These are phyloP conservation scores for Poa pratensis DNA, from an alignment of 176 grass and related monocot genomes.

Conservation along the genomic window DNA sequence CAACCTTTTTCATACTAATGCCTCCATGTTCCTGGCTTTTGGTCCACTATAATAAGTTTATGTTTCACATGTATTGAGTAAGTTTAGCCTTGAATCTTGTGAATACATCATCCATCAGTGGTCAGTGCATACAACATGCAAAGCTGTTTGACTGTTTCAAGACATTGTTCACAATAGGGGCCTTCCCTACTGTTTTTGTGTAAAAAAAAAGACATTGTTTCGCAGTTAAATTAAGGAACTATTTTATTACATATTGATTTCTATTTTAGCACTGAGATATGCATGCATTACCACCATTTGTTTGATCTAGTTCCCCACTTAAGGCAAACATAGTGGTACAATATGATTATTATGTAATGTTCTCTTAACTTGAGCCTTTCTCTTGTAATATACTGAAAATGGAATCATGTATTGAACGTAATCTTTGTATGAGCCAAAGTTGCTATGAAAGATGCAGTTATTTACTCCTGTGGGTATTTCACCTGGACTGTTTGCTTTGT, in stretches of 20 bases:
- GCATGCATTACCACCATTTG: conserved; percentile 27
- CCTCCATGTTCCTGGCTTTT: neutral
- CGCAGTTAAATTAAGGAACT: neutral
- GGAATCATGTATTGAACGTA: conserved; percentile 2
- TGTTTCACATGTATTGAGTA: neutral
- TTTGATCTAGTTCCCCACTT: neutral
- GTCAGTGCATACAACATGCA: neutral
- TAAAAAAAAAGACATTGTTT: neutral
- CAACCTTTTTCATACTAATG: neutral
- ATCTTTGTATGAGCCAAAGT: conserved; percentile 20
- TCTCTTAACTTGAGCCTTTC: conserved; percentile 3
- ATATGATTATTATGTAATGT: neutral
- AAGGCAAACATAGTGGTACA: neutral
- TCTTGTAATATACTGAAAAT: neutral
- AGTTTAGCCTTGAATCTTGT: neutral
- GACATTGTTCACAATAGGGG: no score
- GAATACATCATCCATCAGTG: conserved; percentile 1
- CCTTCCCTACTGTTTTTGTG: no score
- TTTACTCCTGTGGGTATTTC: neutral
- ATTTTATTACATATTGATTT: neutral
- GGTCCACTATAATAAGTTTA: neutral
- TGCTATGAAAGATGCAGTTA: conserved; percentile 3
- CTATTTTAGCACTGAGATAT: neutral
- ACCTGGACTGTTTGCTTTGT: neutral
- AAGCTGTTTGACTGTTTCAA: neutral